phyloP scores from a whole-genome alignment of 1,284 basidiomycete species.

The Takashimella koratensis region DNA sequence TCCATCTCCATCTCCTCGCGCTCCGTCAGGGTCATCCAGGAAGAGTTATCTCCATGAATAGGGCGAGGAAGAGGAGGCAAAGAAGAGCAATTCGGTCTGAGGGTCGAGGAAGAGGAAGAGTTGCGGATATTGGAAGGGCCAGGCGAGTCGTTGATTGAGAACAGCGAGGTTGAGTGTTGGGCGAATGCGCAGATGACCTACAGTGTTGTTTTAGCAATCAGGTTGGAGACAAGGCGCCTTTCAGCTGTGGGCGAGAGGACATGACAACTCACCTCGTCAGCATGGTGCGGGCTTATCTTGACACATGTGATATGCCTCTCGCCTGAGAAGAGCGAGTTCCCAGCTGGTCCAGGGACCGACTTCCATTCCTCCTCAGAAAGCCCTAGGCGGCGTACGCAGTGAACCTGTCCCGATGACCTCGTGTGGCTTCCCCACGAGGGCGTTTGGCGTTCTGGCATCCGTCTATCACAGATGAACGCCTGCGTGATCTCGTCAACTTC shows the following conservation, averaged over 20 bases:
- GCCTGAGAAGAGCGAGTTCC: constrained; percentile 36
- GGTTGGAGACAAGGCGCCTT: too few species aligned
- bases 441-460: constrained; percentile 65
- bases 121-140: constrained; percentile 4
- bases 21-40: too few species aligned
- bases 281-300: constrained; percentile 68
- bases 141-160: constrained; percentile 66
- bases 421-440: constrained; percentile 67
- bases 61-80: too few species aligned
- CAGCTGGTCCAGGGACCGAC: constrained; percentile 10
- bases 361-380: constrained; percentile 50
- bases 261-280: constrained; percentile 65
- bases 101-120: constrained; percentile 2
- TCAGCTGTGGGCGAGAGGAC: too few species aligned
- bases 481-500: constrained; percentile 36
- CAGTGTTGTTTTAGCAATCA: too few species aligned
- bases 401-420: constrained; percentile 50
- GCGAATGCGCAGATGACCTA: constrained; percentile 60
- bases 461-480: constrained; percentile 85
- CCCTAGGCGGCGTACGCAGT: constrained; percentile 82
- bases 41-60: too few species aligned
- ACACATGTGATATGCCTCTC: constrained; percentile 71
- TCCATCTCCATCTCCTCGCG: background rate
- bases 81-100: constrained; percentile 1
- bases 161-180: constrained; percentile 73